Conservation (phyloP, 192 early-diverging fungal genomes). For the Entomortierella parvispora region DNA sequence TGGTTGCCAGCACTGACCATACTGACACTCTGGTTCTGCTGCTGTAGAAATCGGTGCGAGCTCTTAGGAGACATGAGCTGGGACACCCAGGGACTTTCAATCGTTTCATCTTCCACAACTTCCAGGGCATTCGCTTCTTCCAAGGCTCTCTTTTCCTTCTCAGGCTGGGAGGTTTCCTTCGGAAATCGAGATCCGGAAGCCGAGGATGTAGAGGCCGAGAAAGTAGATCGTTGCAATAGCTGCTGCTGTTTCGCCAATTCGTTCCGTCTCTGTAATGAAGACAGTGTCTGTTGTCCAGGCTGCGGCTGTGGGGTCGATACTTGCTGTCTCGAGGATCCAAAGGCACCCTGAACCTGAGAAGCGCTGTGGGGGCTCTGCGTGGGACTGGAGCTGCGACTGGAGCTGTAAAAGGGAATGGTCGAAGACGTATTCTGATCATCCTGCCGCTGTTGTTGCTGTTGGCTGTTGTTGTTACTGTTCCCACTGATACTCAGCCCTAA, state of each 20-base stretch:
- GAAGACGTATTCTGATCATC: conserved; percentile 5
- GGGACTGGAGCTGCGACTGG: too few relatives aligned
- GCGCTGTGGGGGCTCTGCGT: too few relatives aligned
- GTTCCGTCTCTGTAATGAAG: conserved; percentile 20
- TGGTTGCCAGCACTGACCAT: not conserved
- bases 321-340: too few relatives aligned
- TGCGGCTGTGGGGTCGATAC: too few relatives aligned
- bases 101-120: not conserved
- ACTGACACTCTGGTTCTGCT: not conserved
- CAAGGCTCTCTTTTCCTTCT: too few relatives aligned
- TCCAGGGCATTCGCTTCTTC: too few relatives aligned
- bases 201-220: not conserved
- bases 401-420: too few relatives aligned
- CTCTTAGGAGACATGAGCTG: not conserved
- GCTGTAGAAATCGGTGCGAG: not conserved
- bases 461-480: not conserved
- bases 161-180: too few relatives aligned
- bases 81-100: not conserved
- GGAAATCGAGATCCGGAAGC: not conserved
- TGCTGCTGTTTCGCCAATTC: conserved; percentile 26
- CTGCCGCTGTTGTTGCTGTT: not conserved
- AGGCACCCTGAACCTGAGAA: too few relatives aligned
- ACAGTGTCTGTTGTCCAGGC: conserved; percentile 16
- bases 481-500: too few relatives aligned
- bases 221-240: conserved; percentile 1